These are phyloP conservation scores for Rhizopus microsporus DNA, from an alignment of 371 early-diverging fungal genomes.

Conservation along the genomic window DNA sequence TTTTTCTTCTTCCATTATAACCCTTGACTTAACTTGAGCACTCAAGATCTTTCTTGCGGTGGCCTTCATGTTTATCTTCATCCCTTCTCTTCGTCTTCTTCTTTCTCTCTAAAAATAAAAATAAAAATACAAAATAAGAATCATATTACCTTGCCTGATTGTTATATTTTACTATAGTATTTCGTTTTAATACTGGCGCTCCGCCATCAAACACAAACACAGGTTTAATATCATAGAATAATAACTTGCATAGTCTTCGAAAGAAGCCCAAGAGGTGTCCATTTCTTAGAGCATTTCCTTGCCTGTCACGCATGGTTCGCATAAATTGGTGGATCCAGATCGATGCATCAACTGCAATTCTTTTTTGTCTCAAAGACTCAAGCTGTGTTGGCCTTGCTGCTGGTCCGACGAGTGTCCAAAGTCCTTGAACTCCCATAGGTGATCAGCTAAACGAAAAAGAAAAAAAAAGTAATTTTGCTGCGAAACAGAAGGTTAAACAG, in stretches of 20 bases:
- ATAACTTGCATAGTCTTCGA: constrained; percentile 89
- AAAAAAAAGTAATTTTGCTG: constrained; percentile 1
- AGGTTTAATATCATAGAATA: constrained; percentile 90
- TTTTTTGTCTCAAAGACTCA: constrained; percentile 73
- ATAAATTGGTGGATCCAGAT: constrained; percentile 98
- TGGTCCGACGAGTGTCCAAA: constrained; percentile 90
- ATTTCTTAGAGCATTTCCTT: constrained; percentile 79
- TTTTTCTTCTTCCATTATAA: constrained; percentile 52
- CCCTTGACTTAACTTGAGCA: constrained; percentile 71
- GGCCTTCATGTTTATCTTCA: constrained; percentile 55
- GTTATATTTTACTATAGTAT: constrained; percentile 64
- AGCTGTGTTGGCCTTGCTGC: constrained; percentile 79
- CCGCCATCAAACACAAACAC: constrained; percentile 97
- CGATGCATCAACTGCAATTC: constrained; percentile 91
- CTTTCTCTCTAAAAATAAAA: constrained; percentile 51
- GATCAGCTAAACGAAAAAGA: background rate
- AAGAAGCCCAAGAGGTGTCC: constrained; percentile 94
- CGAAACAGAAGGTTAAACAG: background rate
- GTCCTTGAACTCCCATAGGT: constrained; percentile 93
- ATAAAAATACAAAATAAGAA: background rate
- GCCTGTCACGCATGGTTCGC: constrained; percentile 87
- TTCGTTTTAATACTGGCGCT: constrained; percentile 81
- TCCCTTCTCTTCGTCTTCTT: constrained; percentile 53
- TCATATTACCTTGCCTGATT: background rate
- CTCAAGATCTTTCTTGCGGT: constrained; percentile 85